A percentile compares a stretch with the other conserved stretches of the same genome.
phyloP scores from a whole-genome alignment of 192 early-diverging fungal species.

The Gonapodya prolifera region DNA sequence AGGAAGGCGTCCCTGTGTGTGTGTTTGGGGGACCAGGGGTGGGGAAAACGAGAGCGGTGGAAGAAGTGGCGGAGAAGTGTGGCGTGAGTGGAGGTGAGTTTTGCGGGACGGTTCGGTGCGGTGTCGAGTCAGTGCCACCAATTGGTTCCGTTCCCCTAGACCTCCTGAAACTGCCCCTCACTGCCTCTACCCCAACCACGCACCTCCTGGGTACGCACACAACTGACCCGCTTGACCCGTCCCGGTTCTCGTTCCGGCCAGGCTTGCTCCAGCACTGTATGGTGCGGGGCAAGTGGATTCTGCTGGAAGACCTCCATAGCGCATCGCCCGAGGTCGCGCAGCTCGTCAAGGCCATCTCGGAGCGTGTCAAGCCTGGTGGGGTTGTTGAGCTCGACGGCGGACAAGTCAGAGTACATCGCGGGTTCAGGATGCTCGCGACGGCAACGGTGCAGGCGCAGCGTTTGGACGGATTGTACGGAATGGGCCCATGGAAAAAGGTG shows the following conservation, averaged over 20 bases:
- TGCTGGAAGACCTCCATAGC: constrained; percentile 94
- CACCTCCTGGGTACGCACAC: constrained; percentile 91
- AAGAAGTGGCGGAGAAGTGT: not conserved
- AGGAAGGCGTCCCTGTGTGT: not conserved
- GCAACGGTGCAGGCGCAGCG: not conserved
- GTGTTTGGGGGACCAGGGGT: not conserved
- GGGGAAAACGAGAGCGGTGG: not conserved
- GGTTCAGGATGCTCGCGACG: constrained; percentile 46
- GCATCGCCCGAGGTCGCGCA: constrained; percentile 77
- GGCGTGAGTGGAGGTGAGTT: not conserved
- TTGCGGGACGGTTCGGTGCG: too few species aligned
- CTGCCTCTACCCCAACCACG: constrained; percentile 93
- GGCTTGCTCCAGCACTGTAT: constrained; percentile 91
- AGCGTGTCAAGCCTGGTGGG: not conserved
- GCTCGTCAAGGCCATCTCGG: not conserved
- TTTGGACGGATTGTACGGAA: constrained; percentile 11
- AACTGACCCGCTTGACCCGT: constrained; percentile 68
- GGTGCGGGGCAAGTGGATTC: constrained; percentile 77
- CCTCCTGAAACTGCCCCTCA: constrained; percentile 85
- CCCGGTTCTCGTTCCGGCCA: constrained; percentile 88
- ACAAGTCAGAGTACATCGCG: constrained; percentile 69
- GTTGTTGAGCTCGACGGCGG: constrained; percentile 65
- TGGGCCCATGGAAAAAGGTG: not conserved
- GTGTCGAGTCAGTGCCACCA: not conserved
- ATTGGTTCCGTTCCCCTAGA: constrained; percentile 18